These are phyloP conservation scores for Ustilago lituana DNA, from an alignment of 1,284 basidiomycete species.

Conservation along the genomic window DNA sequence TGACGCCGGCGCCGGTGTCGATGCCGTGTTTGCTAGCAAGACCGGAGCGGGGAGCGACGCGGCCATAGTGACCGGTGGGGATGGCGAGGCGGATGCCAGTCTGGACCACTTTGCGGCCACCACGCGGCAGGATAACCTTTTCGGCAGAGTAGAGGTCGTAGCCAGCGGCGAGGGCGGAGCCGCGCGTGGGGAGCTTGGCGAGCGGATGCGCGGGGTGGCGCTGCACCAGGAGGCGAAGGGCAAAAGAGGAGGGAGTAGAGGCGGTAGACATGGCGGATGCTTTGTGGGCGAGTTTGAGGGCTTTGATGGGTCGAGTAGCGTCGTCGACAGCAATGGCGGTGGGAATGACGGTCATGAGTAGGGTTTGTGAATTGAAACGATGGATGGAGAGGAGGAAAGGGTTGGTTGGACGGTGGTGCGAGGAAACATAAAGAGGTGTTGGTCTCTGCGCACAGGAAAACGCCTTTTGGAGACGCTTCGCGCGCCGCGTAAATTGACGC, in stretches of 20 bases:
- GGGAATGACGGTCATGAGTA: slow-evolving; percentile 8
- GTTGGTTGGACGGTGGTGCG: not conserved
- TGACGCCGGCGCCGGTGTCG: slow-evolving; percentile 93
- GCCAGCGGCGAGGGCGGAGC: slow-evolving; percentile 85
- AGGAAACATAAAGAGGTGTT: slow-evolving; percentile 11
- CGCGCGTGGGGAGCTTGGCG: slow-evolving; percentile 86
- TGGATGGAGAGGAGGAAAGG: not conserved
- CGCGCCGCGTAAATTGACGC: slow-evolving; percentile 40
- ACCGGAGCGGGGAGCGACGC: slow-evolving; percentile 92
- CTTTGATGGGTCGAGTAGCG: slow-evolving; percentile 10
- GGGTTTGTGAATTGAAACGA: not conserved
- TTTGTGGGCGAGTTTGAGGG: slow-evolving; percentile 22
- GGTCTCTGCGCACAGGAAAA: slow-evolving; percentile 13
- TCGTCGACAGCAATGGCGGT: not conserved
- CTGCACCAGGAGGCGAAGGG: slow-evolving; percentile 78
- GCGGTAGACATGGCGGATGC: slow-evolving; percentile 5
- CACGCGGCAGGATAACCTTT: slow-evolving; percentile 38
- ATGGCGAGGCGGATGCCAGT: slow-evolving; percentile 92
- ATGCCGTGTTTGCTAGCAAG: slow-evolving; percentile 96
- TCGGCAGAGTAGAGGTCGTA: slow-evolving; percentile 89
- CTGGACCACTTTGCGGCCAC: slow-evolving; percentile 86
- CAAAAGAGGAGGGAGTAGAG: slow-evolving; percentile 17
- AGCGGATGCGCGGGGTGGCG: slow-evolving; percentile 76
- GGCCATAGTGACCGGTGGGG: slow-evolving; percentile 90
- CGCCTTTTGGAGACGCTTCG: not conserved